A percentile compares a stretch with the other conserved stretches of the same genome.
phyloP scores from a whole-genome alignment of 768 basidiomycete species.

The Hirschioporus abietinus region DNA sequence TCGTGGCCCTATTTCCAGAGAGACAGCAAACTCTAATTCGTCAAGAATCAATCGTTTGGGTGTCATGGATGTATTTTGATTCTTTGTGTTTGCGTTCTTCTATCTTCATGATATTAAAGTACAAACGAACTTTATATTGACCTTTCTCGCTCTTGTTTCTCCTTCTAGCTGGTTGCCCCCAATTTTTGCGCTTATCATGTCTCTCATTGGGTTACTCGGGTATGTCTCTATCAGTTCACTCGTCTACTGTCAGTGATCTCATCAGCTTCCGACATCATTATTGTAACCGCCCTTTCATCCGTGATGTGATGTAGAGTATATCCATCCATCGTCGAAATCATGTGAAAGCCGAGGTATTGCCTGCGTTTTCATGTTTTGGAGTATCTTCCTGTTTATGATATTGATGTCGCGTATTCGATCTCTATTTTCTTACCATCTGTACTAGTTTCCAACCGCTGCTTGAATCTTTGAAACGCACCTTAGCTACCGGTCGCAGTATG shows the following conservation, averaged over 20 bases:
- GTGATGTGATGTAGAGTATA: slow-evolving; percentile 27
- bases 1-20: no score
- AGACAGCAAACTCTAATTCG: neutral
- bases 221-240: slow-evolving; percentile 15
- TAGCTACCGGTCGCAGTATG: neutral
- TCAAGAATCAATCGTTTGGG: neutral
- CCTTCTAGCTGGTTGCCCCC: slow-evolving; percentile 37
- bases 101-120: neutral
- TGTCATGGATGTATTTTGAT: neutral
- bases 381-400: neutral
- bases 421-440: no score
- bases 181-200: slow-evolving; percentile 35
- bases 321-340: slow-evolving; percentile 38
- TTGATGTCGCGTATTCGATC: neutral
- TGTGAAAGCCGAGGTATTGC: slow-evolving; percentile 17
- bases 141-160: neutral
- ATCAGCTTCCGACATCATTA: slow-evolving; percentile 5
- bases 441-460: neutral
- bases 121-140: neutral
- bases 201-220: slow-evolving; percentile 36
- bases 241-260: neutral
- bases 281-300: neutral
- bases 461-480: neutral
- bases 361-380: neutral
- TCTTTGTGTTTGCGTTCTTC: neutral